Evolutionary conservation across 495 filamentous ascomycete species (phyloP).

Genomic region (Trichoderma asperelloides): DNA sequence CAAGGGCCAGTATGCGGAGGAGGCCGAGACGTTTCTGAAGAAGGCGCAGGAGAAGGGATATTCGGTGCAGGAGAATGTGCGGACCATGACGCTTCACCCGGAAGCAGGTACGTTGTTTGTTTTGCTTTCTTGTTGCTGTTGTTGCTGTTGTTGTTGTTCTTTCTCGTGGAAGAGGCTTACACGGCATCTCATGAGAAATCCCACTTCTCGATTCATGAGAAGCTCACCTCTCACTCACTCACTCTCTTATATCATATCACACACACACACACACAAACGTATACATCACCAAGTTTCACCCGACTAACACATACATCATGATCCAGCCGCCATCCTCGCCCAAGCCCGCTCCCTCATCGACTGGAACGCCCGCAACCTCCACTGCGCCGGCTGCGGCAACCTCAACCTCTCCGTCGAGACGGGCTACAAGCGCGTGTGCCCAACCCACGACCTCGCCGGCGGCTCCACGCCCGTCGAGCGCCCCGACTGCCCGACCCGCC

Average conservation of each 20-base stretch:
- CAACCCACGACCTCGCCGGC: slow-evolving; percentile 58
- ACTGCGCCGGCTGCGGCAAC: slow-evolving; percentile 81
- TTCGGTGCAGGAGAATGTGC: slow-evolving; percentile 17
- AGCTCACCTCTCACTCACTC: neutral
- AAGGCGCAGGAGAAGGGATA: slow-evolving; percentile 20
- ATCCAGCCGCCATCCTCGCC: slow-evolving; percentile 77
- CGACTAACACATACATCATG: neutral
- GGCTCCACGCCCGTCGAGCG: slow-evolving; percentile 38
- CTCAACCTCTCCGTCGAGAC: slow-evolving; percentile 78
- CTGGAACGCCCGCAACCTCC: slow-evolving; percentile 91
- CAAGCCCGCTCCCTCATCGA: slow-evolving; percentile 82
- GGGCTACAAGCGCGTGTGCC: slow-evolving; percentile 85
- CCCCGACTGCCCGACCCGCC: slow-evolving; percentile 65
- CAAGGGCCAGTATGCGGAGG: slow-evolving; percentile 47
- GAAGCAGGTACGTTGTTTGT: slow-evolving; percentile 29
- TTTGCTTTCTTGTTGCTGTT: slow-evolving; percentile 10
- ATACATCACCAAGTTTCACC: neutral
- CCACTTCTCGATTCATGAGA: neutral
- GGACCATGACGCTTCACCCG: slow-evolving; percentile 31
- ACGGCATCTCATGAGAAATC: neutral
- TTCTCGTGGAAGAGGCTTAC: too few relatives aligned
- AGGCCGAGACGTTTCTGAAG: slow-evolving; percentile 40
- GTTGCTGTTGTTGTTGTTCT: too few relatives aligned
- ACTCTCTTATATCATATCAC: neutral
- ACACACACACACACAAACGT: too few relatives aligned